These are phyloP conservation scores for Aspergillus baeticus DNA, from an alignment of 495 filamentous ascomycete species.

Conservation along the genomic window DNA sequence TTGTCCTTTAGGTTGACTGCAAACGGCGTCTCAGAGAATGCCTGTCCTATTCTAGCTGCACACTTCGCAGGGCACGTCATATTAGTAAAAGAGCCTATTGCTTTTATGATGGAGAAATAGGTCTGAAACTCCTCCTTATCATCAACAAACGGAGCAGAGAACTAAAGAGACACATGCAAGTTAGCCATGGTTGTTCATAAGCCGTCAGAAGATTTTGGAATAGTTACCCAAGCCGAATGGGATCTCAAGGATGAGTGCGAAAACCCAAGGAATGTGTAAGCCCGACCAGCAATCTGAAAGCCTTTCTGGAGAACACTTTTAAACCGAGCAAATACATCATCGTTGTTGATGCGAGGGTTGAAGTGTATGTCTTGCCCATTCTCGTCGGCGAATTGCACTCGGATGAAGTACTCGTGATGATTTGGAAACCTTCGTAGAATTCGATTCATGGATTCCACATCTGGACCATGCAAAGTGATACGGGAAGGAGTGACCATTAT, in stretches of 20 bases:
- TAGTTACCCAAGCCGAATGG: conserved; percentile 56
- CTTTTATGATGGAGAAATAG: conserved; percentile 53
- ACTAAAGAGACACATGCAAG: conserved; percentile 25
- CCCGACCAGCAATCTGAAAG: conserved; percentile 61
- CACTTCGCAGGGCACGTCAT: conserved; percentile 71
- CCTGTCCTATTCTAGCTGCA: conserved; percentile 80
- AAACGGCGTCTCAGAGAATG: conserved; percentile 71
- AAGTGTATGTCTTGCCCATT: conserved; percentile 62
- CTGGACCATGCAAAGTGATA: conserved; percentile 67
- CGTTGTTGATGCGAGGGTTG: conserved; percentile 51
- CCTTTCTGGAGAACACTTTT: conserved; percentile 52
- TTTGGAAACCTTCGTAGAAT: conserved; percentile 68
- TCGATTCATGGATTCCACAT: conserved; percentile 68
- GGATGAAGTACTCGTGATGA: conserved; percentile 64
- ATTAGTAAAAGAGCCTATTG: conserved; percentile 62
- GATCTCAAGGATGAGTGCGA: conserved; percentile 74
- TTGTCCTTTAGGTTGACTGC: conserved; percentile 35
- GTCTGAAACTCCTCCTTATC: conserved; percentile 34
- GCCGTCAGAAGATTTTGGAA: background rate
- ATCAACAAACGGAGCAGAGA: conserved; percentile 66
- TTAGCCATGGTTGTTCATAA: background rate
- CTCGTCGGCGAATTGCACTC: conserved; percentile 73
- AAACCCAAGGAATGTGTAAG: conserved; percentile 72
- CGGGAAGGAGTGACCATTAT: conserved; percentile 68
- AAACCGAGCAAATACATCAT: conserved; percentile 55